These are phyloP conservation scores for Fistulifera pelliculosa DNA, from an alignment of 108 stramenopile genomes.

Conservation along the genomic window DNA sequence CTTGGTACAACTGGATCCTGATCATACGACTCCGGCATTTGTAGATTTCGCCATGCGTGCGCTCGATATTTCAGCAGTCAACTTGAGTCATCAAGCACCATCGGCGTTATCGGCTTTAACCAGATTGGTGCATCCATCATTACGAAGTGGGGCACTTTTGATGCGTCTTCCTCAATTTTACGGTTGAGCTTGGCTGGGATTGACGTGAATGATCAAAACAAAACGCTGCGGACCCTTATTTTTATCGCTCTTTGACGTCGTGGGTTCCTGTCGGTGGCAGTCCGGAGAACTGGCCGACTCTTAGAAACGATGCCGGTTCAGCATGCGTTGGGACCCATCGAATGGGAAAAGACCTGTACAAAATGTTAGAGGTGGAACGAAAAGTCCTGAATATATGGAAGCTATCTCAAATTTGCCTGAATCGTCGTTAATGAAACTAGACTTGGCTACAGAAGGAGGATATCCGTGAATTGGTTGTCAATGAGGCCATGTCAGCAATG, in stretches of 20 bases:
- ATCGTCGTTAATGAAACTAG: slow-evolving; percentile 48
- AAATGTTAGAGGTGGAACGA: slow-evolving; percentile 23
- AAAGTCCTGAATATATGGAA: slow-evolving; percentile 37
- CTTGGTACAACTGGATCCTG: slow-evolving; percentile 71
- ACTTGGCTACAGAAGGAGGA: slow-evolving; percentile 15
- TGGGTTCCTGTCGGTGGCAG: slow-evolving; percentile 73
- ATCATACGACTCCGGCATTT: slow-evolving; percentile 55
- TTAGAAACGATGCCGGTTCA: not conserved
- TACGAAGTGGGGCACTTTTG: slow-evolving; percentile 51
- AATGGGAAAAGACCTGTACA: slow-evolving; percentile 44
- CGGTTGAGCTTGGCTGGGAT: slow-evolving; percentile 77
- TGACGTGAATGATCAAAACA: slow-evolving; percentile 86
- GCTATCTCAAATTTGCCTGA: slow-evolving; percentile 48
- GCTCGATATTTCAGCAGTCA: slow-evolving; percentile 70
- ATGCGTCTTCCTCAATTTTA: slow-evolving; percentile 65
- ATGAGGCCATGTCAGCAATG: slow-evolving; percentile 60
- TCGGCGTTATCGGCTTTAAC: slow-evolving; percentile 70
- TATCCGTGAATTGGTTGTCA: slow-evolving; percentile 22
- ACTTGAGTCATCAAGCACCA: slow-evolving; percentile 82
- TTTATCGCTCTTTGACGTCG: slow-evolving; percentile 66
- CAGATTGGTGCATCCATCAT: slow-evolving; percentile 54
- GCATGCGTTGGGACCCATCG: slow-evolving; percentile 26
- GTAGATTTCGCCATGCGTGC: slow-evolving; percentile 80
- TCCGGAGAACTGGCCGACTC: slow-evolving; percentile 16
- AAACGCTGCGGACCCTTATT: slow-evolving; percentile 76